Evolutionary conservation across 106 monocot species (phyloP).

Genomic region (Narthecium ossifragum): DNA sequence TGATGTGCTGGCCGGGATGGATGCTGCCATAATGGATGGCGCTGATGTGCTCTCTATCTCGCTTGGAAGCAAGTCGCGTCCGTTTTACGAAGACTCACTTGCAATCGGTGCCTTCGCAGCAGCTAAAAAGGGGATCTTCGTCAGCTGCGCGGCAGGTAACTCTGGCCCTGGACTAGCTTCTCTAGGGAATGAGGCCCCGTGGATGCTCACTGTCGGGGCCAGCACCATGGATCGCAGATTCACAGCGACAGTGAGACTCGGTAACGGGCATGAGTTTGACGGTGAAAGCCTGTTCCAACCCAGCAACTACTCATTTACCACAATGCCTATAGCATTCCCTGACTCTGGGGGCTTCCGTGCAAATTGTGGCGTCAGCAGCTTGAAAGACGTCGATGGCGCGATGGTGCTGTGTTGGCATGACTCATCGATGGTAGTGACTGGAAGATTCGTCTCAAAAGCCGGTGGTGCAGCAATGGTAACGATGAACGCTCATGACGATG

Average conservation of each 20-base stretch:
- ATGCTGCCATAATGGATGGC: slow-evolving; percentile 13
- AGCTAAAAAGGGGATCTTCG: slow-evolving; percentile 14
- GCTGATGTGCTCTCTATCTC: slow-evolving; percentile 16
- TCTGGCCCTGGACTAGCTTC: background rate
- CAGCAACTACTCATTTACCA: background rate
- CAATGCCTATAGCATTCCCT: background rate
- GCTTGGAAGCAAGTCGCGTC: background rate
- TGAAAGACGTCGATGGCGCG: background rate
- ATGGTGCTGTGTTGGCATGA: background rate
- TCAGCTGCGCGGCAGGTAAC: slow-evolving; percentile 17
- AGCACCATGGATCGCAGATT: slow-evolving; percentile 28
- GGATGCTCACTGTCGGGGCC: slow-evolving; percentile 52
- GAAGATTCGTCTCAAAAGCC: background rate
- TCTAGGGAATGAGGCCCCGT: slow-evolving; percentile 5
- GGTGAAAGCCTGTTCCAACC: slow-evolving; percentile 33
- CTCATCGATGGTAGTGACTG: background rate
- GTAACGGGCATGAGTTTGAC: slow-evolving; percentile 1
- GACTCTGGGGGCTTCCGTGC: slow-evolving; percentile 9
- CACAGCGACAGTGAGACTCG: slow-evolving; percentile 17
- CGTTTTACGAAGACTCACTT: background rate
- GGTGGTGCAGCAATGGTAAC: slow-evolving; percentile 6
- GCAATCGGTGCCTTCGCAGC: slow-evolving; percentile 9
- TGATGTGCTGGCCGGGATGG: slow-evolving; percentile 16
- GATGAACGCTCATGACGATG: background rate
- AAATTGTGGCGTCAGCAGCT: background rate